phyloP scores from a whole-genome alignment of 1,284 basidiomycete species.

The Xanthoconium separans region DNA sequence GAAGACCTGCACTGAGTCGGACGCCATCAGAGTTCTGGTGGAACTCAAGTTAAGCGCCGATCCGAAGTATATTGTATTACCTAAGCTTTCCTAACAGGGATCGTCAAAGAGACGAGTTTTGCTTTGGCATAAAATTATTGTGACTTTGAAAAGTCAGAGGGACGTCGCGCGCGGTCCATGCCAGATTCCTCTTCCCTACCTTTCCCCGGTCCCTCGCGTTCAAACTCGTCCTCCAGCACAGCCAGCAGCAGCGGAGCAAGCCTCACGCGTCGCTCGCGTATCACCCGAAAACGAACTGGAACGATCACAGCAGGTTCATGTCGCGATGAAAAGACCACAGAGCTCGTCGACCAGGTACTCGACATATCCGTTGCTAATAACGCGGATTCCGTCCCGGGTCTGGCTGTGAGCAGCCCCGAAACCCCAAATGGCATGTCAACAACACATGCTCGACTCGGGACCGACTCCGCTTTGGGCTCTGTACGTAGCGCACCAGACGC shows the following conservation, averaged over 20 bases:
- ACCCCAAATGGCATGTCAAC: slow-evolving; percentile 6
- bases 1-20: slow-evolving; percentile 10
- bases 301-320: slow-evolving; percentile 22
- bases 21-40: slow-evolving; percentile 13
- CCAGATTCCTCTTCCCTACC: slow-evolving; percentile 29
- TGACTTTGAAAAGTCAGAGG: slow-evolving; percentile 18
- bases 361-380: slow-evolving; percentile 30
- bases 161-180: slow-evolving; percentile 27
- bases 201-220: slow-evolving; percentile 37
- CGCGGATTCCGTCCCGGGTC: neutral
- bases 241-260: slow-evolving; percentile 36
- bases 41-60: slow-evolving; percentile 13
- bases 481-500: slow-evolving; percentile 8
- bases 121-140: slow-evolving; percentile 15
- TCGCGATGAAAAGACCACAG: slow-evolving; percentile 19
- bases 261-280: slow-evolving; percentile 34
- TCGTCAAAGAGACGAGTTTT: slow-evolving; percentile 25
- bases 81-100: slow-evolving; percentile 28
- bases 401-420: slow-evolving; percentile 9
- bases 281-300: slow-evolving; percentile 31
- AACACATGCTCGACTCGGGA: slow-evolving; percentile 12
- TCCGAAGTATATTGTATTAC: slow-evolving; percentile 16
- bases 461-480: slow-evolving; percentile 10
- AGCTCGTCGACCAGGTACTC: slow-evolving; percentile 22
- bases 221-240: slow-evolving; percentile 44